phyloP scores from a whole-genome alignment of 306 rosid species.

The Cicer pinnatifidum region DNA sequence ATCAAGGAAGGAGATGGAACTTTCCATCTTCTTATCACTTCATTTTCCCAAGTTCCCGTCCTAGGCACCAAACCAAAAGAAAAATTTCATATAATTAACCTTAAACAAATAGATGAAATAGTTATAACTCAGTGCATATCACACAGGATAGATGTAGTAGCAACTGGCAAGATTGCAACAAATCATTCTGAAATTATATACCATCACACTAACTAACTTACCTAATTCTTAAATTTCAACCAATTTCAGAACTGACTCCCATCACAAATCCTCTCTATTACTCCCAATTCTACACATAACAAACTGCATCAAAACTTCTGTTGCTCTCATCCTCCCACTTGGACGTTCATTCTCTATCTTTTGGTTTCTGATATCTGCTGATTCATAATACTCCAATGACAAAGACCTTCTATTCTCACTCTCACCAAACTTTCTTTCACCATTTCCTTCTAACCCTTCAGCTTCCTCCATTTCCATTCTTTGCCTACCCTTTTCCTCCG shows the following conservation, averaged over 20 bases:
- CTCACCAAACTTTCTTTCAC: slow-evolving; percentile 27
- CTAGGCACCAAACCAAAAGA: no score
- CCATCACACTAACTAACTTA: no score
- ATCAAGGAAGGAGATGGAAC: no score
- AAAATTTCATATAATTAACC: no score
- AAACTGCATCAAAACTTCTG: slow-evolving; percentile 64
- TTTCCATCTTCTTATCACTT: no score
- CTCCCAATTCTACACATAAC: slow-evolving; percentile 52
- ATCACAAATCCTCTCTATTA: neutral
- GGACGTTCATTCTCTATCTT: slow-evolving; percentile 53
- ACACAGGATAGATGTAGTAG: no score
- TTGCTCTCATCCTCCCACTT: slow-evolving; percentile 59
- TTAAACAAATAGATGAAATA: no score
- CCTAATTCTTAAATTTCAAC: no score
- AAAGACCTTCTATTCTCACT: slow-evolving; percentile 37
- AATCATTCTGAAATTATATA: no score
- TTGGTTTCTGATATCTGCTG: slow-evolving; percentile 45
- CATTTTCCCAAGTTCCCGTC: no score
- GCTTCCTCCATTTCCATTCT: slow-evolving; percentile 41
- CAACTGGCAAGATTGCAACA: no score
- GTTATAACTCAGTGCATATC: no score
- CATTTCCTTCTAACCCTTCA: slow-evolving; percentile 41
- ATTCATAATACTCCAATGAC: slow-evolving; percentile 35
- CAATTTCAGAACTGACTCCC: neutral
- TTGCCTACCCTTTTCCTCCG: slow-evolving; percentile 49